Evolutionary conservation across 768 basidiomycete species (phyloP).

Genomic region (Amylocystis lapponica): DNA sequence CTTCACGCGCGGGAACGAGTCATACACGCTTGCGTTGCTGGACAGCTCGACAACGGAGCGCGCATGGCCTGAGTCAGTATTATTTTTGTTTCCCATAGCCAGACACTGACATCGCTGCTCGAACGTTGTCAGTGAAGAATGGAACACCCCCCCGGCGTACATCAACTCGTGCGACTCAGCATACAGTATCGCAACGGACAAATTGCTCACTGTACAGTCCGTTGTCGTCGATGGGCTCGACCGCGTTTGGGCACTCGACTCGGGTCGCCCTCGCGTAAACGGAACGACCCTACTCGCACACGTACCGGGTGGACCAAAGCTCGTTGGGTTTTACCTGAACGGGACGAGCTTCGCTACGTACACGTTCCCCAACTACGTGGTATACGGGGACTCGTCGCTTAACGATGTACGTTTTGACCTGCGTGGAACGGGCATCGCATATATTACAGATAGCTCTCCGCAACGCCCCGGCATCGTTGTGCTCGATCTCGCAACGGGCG

Average conservation of each 20-base stretch:
- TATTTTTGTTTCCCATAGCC: background rate
- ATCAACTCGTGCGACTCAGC: slow-evolving; percentile 13
- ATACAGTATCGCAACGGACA: slow-evolving; percentile 13
- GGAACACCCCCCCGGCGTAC: slow-evolving; percentile 18
- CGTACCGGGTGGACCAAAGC: slow-evolving; percentile 17
- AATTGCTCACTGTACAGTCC: slow-evolving; percentile 18
- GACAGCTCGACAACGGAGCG: slow-evolving; percentile 11
- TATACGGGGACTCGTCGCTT: slow-evolving; percentile 15
- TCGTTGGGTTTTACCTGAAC: slow-evolving; percentile 16
- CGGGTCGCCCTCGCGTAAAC: slow-evolving; percentile 18
- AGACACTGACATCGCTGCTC: background rate
- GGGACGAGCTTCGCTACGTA: slow-evolving; percentile 10
- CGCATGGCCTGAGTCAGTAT: slow-evolving; percentile 11
- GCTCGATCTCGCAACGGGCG: slow-evolving; percentile 11
- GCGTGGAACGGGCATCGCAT: slow-evolving; percentile 16
- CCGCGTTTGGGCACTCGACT: slow-evolving; percentile 20
- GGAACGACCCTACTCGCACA: slow-evolving; percentile 12
- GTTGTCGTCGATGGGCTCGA: slow-evolving; percentile 20
- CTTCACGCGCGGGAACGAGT: slow-evolving; percentile 16
- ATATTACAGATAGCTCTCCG: slow-evolving; percentile 16
- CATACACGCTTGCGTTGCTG: slow-evolving; percentile 12
- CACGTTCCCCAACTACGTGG: slow-evolving; percentile 16
- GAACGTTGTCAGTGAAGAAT: slow-evolving; percentile 8
- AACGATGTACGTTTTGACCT: slow-evolving; percentile 21
- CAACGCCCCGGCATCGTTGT: slow-evolving; percentile 15